Percentiles rank a stretch among this genome's conserved stretches.
These are phyloP conservation scores for Yamadazyma olivae DNA, from an alignment of 805 yeast genomes.

Conservation along the genomic window DNA sequence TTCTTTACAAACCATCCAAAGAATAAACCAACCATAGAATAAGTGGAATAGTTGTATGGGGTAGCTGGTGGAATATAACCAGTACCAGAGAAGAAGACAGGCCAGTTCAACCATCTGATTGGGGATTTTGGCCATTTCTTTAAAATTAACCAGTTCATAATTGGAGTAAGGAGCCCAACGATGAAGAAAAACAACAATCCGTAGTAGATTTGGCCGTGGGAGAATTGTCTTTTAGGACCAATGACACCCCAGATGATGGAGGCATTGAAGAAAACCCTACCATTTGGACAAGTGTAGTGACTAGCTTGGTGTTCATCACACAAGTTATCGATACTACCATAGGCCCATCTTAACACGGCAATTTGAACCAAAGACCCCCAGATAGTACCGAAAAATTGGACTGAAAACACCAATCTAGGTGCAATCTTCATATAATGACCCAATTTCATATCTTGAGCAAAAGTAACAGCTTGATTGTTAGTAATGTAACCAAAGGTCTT, in stretches of 20 bases:
- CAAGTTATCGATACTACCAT: constrained; percentile 30
- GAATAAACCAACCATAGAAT: constrained; percentile 33
- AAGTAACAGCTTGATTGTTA: constrained; percentile 45
- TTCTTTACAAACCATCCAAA: constrained; percentile 39
- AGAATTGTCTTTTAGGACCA: constrained; percentile 18
- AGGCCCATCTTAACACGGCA: constrained; percentile 42
- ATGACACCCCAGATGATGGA: constrained; percentile 44
- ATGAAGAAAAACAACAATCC: constrained; percentile 37
- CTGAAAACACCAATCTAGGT: constrained; percentile 38
- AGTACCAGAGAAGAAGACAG: constrained; percentile 43
- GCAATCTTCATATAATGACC: constrained; percentile 44
- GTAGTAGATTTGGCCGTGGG: constrained; percentile 18
- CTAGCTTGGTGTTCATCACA: constrained; percentile 27
- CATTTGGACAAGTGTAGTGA: constrained; percentile 40
- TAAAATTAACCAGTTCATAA: constrained; percentile 35
- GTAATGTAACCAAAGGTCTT: constrained; percentile 48
- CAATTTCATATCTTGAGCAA: constrained; percentile 46
- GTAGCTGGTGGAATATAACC: constrained; percentile 74
- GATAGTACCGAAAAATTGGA: constrained; percentile 42
- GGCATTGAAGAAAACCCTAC: constrained; percentile 40
- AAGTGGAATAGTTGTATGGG: constrained; percentile 61
- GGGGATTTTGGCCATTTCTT: constrained; percentile 39
- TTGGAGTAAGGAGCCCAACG: constrained; percentile 34
- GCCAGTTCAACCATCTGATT: constrained; percentile 14
- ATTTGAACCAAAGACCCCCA: constrained; percentile 41